Evolutionary conservation across 805 yeast species (phyloP).

Genomic region (Wickerhamia fluorescens): DNA sequence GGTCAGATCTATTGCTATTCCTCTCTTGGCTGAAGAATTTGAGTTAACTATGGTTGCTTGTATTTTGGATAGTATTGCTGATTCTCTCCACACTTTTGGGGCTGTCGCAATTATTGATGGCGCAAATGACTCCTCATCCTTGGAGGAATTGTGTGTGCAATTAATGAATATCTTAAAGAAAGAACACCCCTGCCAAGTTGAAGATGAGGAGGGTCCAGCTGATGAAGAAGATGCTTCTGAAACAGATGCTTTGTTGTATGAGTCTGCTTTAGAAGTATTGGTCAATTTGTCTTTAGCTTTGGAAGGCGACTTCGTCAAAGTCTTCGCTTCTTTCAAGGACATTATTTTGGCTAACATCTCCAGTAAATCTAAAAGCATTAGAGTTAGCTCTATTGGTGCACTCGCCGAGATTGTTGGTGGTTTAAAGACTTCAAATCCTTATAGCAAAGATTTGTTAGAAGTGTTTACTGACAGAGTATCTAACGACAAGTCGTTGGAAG

Average conservation of each 20-base stretch:
- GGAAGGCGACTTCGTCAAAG: conserved; percentile 67
- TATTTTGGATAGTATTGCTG: conserved; percentile 66
- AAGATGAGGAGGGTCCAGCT: conserved; percentile 60
- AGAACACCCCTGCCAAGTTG: conserved; percentile 77
- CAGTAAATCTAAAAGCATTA: conserved; percentile 53
- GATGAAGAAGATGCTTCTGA: conserved; percentile 46
- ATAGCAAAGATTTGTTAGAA: conserved; percentile 61
- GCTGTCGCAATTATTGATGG: conserved; percentile 60
- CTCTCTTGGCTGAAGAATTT: conserved; percentile 66
- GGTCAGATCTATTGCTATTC: conserved; percentile 61
- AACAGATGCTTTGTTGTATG: conserved; percentile 62
- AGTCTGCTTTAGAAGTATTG: conserved; percentile 79
- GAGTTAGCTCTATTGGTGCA: conserved; percentile 82
- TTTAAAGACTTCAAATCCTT: conserved; percentile 60
- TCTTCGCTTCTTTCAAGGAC: conserved; percentile 68
- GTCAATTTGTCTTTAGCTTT: conserved; percentile 71
- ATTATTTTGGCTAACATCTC: conserved; percentile 49
- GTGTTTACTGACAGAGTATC: conserved; percentile 63
- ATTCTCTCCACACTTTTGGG: conserved; percentile 64
- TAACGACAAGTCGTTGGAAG: conserved; percentile 75
- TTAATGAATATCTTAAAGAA: conserved; percentile 70
- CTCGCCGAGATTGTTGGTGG: conserved; percentile 84
- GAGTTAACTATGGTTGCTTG: conserved; percentile 78
- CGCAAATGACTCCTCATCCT: conserved; percentile 41
- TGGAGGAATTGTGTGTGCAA: conserved; percentile 66